These are phyloP conservation scores for Solanum phureja DNA, from an alignment of 257 asterid genomes.

Conservation along the genomic window DNA sequence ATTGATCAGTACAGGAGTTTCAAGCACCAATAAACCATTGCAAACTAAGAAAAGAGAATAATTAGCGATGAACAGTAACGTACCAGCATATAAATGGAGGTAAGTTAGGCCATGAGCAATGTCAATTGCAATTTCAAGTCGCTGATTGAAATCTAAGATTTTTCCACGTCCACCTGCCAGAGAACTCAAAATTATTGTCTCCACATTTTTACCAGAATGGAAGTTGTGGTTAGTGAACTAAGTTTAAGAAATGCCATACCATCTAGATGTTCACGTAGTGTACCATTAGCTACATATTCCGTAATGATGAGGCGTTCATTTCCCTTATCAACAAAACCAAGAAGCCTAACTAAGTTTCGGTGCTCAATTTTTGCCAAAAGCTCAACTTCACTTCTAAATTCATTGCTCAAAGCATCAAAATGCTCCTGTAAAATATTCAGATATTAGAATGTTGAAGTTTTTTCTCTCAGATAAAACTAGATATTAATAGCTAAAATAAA, in stretches of 20 bases:
- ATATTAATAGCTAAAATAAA: not conserved
- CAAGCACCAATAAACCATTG: not conserved
- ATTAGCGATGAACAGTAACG: not conserved
- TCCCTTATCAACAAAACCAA: constrained; percentile 85
- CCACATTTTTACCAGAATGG: not conserved
- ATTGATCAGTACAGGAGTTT: not conserved
- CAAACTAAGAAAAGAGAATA: constrained; percentile 3
- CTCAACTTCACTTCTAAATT: constrained; percentile 88
- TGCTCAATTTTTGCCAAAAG: constrained; percentile 94
- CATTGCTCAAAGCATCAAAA: constrained; percentile 48
- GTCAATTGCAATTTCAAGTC: constrained; percentile 90
- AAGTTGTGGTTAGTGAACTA: not conserved
- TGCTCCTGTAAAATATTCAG: constrained; percentile 35
- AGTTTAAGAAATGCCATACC: constrained; percentile 40
- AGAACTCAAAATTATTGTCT: constrained; percentile 8
- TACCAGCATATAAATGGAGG: constrained; percentile 93
- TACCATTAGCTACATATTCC: constrained; percentile 90
- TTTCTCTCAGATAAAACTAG: not conserved
- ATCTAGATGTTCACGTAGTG: constrained; percentile 92
- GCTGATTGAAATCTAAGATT: constrained; percentile 78
- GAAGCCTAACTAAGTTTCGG: constrained; percentile 88
- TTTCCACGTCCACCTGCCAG: constrained; percentile 61
- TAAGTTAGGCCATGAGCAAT: constrained; percentile 90
- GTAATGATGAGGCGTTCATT: constrained; percentile 80
- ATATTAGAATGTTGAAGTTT: not conserved